Percentiles rank a stretch among this genome's conserved stretches.
phyloP scores from a whole-genome alignment of 345 rosid genomes.

The Viola odorata region DNA sequence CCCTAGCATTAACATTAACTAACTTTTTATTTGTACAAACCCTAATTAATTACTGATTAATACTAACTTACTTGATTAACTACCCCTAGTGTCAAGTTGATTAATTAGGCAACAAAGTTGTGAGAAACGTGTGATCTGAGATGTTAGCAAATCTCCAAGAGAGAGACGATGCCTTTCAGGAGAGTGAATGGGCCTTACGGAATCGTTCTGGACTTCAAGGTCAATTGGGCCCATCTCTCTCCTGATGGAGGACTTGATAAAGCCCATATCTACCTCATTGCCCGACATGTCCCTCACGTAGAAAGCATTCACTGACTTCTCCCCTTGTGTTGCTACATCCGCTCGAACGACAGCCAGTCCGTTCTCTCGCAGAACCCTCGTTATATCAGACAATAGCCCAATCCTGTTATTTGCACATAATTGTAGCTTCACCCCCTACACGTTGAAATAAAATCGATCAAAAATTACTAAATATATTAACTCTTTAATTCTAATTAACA shows the following conservation, averaged over 20 bases:
- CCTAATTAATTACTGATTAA: neutral
- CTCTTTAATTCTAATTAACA: neutral
- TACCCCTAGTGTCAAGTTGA: neutral
- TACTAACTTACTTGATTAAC: no score
- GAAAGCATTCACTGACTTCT: slow-evolving; percentile 45
- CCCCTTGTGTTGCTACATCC: slow-evolving; percentile 59
- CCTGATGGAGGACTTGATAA: slow-evolving; percentile 45
- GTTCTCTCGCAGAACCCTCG: slow-evolving; percentile 58
- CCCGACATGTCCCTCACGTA: slow-evolving; percentile 53
- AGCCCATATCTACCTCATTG: slow-evolving; percentile 51
- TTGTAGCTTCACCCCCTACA: slow-evolving; percentile 55
- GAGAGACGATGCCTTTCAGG: slow-evolving; percentile 28
- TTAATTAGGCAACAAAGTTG: slow-evolving; percentile 36
- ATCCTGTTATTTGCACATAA: slow-evolving; percentile 53
- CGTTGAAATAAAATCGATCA: no score
- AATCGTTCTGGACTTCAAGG: slow-evolving; percentile 38
- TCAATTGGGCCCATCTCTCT: slow-evolving; percentile 58
- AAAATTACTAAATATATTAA: neutral
- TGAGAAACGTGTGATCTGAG: slow-evolving; percentile 46
- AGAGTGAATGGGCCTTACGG: neutral
- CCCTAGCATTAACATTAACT: neutral
- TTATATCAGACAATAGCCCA: slow-evolving; percentile 61
- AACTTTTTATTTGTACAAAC: slow-evolving; percentile 2
- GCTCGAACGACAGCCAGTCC: slow-evolving; percentile 65
- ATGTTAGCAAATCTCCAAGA: slow-evolving; percentile 41